Conservation (phyloP, 768 basidiomycete genomes). For the Tulasnella sp. region DNA sequence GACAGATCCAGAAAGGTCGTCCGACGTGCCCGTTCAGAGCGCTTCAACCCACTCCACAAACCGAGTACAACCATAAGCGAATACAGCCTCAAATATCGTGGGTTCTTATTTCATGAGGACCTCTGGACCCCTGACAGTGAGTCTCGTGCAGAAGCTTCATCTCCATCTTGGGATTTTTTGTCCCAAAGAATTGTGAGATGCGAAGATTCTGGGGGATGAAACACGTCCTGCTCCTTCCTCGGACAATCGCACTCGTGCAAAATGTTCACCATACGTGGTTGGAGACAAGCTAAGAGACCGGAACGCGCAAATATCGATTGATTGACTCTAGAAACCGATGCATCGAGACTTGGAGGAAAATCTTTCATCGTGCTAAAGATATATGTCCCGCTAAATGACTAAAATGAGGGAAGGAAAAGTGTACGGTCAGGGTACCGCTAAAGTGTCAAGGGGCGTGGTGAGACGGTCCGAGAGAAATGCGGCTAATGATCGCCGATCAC, state of each 20-base stretch:
- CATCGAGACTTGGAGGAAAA: neutral
- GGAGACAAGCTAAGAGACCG: neutral
- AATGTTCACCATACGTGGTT: neutral
- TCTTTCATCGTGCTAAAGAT: neutral
- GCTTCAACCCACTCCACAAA: neutral
- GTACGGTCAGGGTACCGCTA: neutral
- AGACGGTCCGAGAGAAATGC: neutral
- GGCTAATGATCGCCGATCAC: neutral
- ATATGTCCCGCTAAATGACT: neutral
- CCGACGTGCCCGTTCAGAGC: neutral
- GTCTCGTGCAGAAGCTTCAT: neutral
- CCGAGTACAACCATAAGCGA: neutral
- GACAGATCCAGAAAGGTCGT: neutral
- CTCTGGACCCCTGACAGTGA: neutral
- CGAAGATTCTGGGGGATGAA: neutral
- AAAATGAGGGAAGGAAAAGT: neutral
- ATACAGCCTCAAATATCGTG: neutral
- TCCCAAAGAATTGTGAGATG: neutral
- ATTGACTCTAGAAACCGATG: neutral
- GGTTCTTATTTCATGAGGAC: neutral
- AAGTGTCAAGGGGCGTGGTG: neutral
- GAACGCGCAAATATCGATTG: neutral
- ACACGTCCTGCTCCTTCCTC: neutral
- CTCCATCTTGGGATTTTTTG: neutral
- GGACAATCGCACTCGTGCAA: neutral